Evolutionary conservation across 2,329 filamentous ascomycete species (phyloP).

Genomic region (Zasmidium angulare): DNA sequence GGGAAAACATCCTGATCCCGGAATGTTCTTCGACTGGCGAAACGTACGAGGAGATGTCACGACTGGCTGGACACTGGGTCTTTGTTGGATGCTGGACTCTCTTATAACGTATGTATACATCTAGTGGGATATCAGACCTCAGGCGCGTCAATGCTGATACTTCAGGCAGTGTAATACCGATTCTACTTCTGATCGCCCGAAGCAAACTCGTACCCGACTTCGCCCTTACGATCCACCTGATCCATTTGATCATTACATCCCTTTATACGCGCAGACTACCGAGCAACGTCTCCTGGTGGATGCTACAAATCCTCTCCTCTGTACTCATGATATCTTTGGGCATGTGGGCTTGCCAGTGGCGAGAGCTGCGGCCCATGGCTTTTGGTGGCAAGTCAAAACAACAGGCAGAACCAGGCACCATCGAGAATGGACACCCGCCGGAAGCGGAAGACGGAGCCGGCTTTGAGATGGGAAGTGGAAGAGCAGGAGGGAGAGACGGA

Average conservation of each 20-base stretch:
- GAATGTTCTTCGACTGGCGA: constrained; percentile 64
- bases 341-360: constrained; percentile 87
- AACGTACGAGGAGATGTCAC: constrained; percentile 66
- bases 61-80: constrained; percentile 66
- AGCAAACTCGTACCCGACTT: constrained; percentile 96
- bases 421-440: constrained; percentile 14
- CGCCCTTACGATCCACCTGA: constrained; percentile 79
- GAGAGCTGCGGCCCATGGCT: constrained; percentile 83
- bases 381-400: constrained; percentile 64
- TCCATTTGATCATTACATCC: constrained; percentile 75
- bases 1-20: constrained; percentile 58
- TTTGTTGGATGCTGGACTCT: constrained; percentile 67
- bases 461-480: constrained; percentile 39
- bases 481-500: constrained; percentile 45
- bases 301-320: constrained; percentile 60
- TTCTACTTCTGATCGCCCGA: constrained; percentile 79
- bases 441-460: constrained; percentile 39
- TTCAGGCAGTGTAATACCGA: constrained; percentile 68
- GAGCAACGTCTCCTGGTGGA: constrained; percentile 84
- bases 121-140: not conserved
- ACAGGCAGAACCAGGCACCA: constrained; percentile 19
- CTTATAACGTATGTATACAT: constrained; percentile 59
- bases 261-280: constrained; percentile 78
- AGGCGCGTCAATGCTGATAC: not conserved
- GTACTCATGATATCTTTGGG: constrained; percentile 68